A percentile compares a stretch with the other conserved stretches of the same genome.
Conservation (phyloP, 495 filamentous ascomycete genomes). For the Ramalina peruviana region DNA sequence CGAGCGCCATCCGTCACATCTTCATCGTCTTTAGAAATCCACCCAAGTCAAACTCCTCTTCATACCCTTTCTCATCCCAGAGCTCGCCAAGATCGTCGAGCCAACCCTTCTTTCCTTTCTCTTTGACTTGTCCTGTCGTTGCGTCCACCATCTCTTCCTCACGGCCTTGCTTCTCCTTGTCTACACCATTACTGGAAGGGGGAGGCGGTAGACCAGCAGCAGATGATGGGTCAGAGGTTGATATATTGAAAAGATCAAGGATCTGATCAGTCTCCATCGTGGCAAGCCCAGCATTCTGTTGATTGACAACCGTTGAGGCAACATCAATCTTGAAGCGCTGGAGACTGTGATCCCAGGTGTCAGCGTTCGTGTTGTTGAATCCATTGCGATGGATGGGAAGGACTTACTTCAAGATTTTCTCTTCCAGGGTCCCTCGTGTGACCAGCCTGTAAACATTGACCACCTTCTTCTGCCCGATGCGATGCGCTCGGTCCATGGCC, state of each 20-base stretch:
- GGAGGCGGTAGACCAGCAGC: slow-evolving; percentile 31
- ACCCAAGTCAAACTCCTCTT: slow-evolving; percentile 90
- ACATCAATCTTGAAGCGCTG: slow-evolving; percentile 99
- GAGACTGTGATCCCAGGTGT: slow-evolving; percentile 37
- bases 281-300: slow-evolving; percentile 89
- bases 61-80: slow-evolving; percentile 93
- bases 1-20: slow-evolving; percentile 10
- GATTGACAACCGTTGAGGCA: slow-evolving; percentile 93
- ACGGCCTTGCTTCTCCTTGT: slow-evolving; percentile 30
- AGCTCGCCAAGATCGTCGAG: slow-evolving; percentile 88
- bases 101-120: slow-evolving; percentile 93
- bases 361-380: not conserved
- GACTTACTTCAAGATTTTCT: slow-evolving; percentile 87
- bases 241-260: slow-evolving; percentile 87
- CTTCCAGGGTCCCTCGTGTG: slow-evolving; percentile 87
- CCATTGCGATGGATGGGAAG: not conserved
- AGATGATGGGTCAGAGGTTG: slow-evolving; percentile 55
- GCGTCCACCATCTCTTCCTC: slow-evolving; percentile 92
- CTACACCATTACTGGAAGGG: slow-evolving; percentile 34
- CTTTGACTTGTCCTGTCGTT: slow-evolving; percentile 77
- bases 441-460: slow-evolving; percentile 98
- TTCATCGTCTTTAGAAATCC: slow-evolving; percentile 87
- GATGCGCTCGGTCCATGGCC: slow-evolving; percentile 96
- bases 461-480: slow-evolving; percentile 98
- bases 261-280: slow-evolving; percentile 98